phyloP scores from a whole-genome alignment of 345 rosid species.

The Ceriops decandra region DNA sequence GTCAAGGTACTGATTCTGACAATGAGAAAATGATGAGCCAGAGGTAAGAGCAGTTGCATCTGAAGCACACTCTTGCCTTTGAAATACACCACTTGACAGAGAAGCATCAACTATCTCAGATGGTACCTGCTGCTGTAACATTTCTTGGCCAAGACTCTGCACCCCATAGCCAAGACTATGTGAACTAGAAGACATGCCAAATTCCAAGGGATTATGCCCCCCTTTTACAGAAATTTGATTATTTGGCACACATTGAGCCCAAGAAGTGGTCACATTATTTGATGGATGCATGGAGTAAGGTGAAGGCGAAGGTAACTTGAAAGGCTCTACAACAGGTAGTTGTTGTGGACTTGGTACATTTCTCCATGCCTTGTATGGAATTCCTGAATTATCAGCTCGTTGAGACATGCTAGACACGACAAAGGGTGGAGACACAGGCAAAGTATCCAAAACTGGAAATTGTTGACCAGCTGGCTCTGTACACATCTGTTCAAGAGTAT shows the following conservation, averaged over 20 bases:
- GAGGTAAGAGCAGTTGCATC: slow-evolving; percentile 16
- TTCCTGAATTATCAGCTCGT: slow-evolving; percentile 23
- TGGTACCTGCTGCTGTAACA: slow-evolving; percentile 19
- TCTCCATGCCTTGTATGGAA: slow-evolving; percentile 32
- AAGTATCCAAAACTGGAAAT: slow-evolving; percentile 37
- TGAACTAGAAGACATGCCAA: slow-evolving; percentile 8
- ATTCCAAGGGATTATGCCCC: slow-evolving; percentile 20
- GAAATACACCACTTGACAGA: slow-evolving; percentile 15
- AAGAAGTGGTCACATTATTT: slow-evolving; percentile 17
- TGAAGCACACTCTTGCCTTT: slow-evolving; percentile 18
- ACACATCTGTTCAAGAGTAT: slow-evolving; percentile 4
- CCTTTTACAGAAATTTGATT: slow-evolving; percentile 16
- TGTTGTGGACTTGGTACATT: slow-evolving; percentile 27
- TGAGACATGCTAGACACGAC: slow-evolving; percentile 21
- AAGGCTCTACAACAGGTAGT: slow-evolving; percentile 19
- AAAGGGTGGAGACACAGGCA: slow-evolving; percentile 27
- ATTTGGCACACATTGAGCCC: background rate
- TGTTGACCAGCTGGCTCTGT: slow-evolving; percentile 23
- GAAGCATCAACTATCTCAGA: slow-evolving; percentile 18
- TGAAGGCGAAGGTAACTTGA: slow-evolving; percentile 11
- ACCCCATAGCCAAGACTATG: slow-evolving; percentile 6
- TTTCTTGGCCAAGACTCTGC: slow-evolving; percentile 19
- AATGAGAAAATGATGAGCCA: slow-evolving; percentile 13
- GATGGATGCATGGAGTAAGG: slow-evolving; percentile 18
- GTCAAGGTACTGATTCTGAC: slow-evolving; percentile 24